phyloP scores from a whole-genome alignment of 371 early-diverging fungal species.

The Smittium mucronatum region DNA sequence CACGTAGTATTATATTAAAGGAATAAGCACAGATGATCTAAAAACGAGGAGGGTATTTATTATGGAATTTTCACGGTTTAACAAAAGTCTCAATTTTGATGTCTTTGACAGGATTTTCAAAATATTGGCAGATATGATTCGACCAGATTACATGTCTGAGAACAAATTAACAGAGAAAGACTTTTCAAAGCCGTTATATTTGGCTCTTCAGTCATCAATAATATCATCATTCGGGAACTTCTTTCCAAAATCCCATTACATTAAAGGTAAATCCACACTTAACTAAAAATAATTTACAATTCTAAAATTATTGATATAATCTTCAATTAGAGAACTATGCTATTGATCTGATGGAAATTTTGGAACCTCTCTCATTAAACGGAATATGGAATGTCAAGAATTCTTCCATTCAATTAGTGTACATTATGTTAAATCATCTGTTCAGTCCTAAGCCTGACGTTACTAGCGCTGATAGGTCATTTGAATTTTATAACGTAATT shows the following conservation, averaged over 20 bases:
- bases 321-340: neutral
- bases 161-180: neutral
- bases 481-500: neutral
- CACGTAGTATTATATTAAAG: neutral
- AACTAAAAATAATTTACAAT: neutral
- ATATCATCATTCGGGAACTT: neutral
- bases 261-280: neutral
- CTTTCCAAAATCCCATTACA: neutral
- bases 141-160: neutral
- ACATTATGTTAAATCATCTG: neutral
- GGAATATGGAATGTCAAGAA: conserved; percentile 6
- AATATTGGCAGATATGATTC: neutral
- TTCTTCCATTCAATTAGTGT: neutral
- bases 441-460: neutral
- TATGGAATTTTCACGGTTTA: neutral
- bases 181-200: neutral
- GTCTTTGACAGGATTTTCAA: neutral
- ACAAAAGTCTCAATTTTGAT: neutral
- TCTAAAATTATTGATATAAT: neutral
- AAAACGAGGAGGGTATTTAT: neutral
- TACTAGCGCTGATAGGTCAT: neutral
- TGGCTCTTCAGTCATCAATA: neutral
- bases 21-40: neutral
- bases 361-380: neutral
- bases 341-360: neutral